Base-by-base conservation (phyloP, 2,329 filamentous ascomycete genomes). In the Pochonia chlamydosporia region DNA sequence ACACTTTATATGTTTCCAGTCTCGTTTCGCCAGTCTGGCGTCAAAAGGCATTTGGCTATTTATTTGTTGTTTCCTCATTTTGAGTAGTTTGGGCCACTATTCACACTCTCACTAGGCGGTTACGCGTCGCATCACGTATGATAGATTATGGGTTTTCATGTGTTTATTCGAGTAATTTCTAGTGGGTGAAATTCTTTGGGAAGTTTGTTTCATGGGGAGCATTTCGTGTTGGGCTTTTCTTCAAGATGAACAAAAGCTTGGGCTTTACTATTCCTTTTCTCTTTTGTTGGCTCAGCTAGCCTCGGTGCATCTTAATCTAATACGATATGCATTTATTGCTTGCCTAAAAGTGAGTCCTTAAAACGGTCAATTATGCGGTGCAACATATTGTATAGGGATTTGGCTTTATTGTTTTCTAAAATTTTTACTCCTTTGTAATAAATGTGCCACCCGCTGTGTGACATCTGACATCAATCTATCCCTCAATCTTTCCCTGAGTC, bases 401-500 rank as follows among this genome's bases (percentile, higher is more conserved):
- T 16, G 31, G 31, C 31, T 18, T 9, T 18, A 35, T 35, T 35
- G 9, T 18, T 14, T 7, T 14, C 13, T 8, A 18, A 8, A 35
- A 13, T 35, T 35, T 20, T 36, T 21, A 6, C n/a, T 16, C 2
- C 8, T 39, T 39, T 23, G 13, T 5, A n/a, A n/a, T n/a, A n/a
- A n/a, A n/a, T n/a, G n/a, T n/a, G n/a, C n/a, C n/a, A n/a, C n/a
- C n/a, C n/a, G n/a, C 18, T 13, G 9, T 21, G 20, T 4, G 20
- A 21, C 5, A 23, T 23, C 18, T n/a, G n/a, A 11, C 20, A 13
- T 39, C 14, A 18, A 8, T 30, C 26, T 54, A 69, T 28, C 66
- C 66, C 50, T 76, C 74, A 46, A 81, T 71, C 61, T 73, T 76
- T 39, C 91, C 91, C 53, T 84, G 79, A 3, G 81, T 79, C 92